Percentiles rank a stretch among this genome's conserved stretches.
Conservation (phyloP, 1,139 yeast genomes). For the Lodderomyces elongisporus region DNA sequence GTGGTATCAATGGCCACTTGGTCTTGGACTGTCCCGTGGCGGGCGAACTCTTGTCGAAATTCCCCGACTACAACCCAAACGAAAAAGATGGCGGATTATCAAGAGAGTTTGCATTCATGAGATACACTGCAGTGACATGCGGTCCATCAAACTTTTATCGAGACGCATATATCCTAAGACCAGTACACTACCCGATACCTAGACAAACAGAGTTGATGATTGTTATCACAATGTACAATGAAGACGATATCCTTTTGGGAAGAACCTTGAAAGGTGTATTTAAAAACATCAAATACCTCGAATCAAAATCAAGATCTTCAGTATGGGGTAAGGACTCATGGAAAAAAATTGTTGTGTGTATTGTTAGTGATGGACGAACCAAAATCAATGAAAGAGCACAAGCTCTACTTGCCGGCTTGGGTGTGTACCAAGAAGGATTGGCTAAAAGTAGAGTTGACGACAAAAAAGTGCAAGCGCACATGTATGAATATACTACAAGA, state of each 20-base stretch:
- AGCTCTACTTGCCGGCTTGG: conserved; percentile 44
- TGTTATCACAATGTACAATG: conserved; percentile 47
- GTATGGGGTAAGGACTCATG: conserved; percentile 48
- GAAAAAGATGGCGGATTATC: conserved; percentile 39
- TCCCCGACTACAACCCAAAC: conserved; percentile 34
- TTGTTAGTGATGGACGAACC: conserved; percentile 46
- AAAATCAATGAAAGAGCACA: conserved; percentile 46
- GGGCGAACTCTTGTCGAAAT: conserved; percentile 39
- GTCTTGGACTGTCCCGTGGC: conserved; percentile 50
- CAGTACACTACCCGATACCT: conserved; percentile 42
- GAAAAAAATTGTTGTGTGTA: conserved; percentile 46
- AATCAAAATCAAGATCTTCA: conserved; percentile 37
- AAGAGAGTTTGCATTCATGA: conserved; percentile 45
- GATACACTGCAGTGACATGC: conserved; percentile 48
- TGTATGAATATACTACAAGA: conserved; percentile 45
- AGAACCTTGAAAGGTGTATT: conserved; percentile 45
- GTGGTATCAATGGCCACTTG: conserved; percentile 45
- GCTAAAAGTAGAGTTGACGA: conserved; percentile 47
- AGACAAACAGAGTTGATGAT: conserved; percentile 45
- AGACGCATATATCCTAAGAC: conserved; percentile 43
- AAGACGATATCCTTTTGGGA: conserved; percentile 43
- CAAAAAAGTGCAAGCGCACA: conserved; percentile 42
- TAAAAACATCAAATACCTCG: conserved; percentile 44
- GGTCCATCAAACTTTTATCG: conserved; percentile 45
- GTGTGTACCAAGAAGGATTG: conserved; percentile 46